phyloP scores from a whole-genome alignment of 176 grass and related monocot genomes.

The Bothriochloa decipiens region DNA sequence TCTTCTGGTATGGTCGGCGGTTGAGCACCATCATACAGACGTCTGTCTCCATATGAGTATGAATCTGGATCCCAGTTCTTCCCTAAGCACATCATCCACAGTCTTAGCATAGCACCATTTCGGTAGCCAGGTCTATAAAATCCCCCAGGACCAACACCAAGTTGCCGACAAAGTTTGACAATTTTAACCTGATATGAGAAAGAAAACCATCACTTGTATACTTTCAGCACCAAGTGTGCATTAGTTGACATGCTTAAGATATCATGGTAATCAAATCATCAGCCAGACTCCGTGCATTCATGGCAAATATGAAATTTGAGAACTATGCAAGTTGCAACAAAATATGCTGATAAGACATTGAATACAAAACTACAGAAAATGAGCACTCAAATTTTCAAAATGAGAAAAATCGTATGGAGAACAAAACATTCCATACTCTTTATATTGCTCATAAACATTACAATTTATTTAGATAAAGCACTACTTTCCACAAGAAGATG shows the following conservation, averaged over 20 bases:
- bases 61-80: constrained; percentile 71
- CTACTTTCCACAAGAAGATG: not conserved
- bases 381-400: not conserved
- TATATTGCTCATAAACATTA: not conserved
- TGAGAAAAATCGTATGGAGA: not conserved
- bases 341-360: not conserved
- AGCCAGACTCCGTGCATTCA: not conserved
- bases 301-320: not conserved
- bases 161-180: constrained; percentile 47
- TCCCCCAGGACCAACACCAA: constrained; percentile 53
- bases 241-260: not conserved
- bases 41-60: constrained; percentile 36
- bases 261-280: not conserved
- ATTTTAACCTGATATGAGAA: constrained; percentile 53
- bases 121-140: constrained; percentile 66
- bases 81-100: constrained; percentile 72
- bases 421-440: not conserved
- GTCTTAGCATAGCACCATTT: constrained; percentile 47
- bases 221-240: not conserved
- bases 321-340: not conserved
- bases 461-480: not conserved
- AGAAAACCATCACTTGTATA: not conserved
- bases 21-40: constrained; percentile 42
- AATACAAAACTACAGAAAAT: not conserved
- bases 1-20: constrained; percentile 53